These are phyloP conservation scores for Solanum hybrid DNA, from an alignment of 305 asterid genomes.

Conservation along the genomic window DNA sequence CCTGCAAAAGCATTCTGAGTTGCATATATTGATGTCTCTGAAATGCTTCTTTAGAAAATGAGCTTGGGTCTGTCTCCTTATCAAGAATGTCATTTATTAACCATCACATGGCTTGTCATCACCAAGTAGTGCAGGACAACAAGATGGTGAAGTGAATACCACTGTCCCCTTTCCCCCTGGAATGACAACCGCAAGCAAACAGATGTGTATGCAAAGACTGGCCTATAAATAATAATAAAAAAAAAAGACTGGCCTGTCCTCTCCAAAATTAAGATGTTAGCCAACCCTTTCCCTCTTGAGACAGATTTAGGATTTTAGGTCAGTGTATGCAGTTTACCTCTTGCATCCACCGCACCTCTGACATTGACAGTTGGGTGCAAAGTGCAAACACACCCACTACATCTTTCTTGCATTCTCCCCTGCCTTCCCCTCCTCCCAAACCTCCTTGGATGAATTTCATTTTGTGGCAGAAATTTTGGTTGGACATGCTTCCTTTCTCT, in stretches of 20 bases:
- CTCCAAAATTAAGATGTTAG: background rate
- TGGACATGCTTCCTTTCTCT: background rate
- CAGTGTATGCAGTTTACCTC: background rate
- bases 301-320: background rate
- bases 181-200: background rate
- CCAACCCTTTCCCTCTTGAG: background rate
- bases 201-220: background rate
- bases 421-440: background rate
- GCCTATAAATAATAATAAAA: background rate
- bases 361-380: background rate
- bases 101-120: background rate
- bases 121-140: background rate
- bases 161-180: background rate
- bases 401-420: background rate
- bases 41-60: background rate
- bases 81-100: background rate
- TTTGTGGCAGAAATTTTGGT: background rate
- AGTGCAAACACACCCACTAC: background rate
- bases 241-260: background rate
- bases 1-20: background rate
- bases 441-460: background rate
- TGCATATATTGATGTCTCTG: background rate
- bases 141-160: background rate
- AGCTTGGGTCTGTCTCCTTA: background rate
- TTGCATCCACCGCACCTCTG: background rate